A percentile compares a stretch with the other conserved stretches of the same genome.
These are phyloP conservation scores for Trametes pubescens DNA, from an alignment of 1,284 basidiomycete genomes.

Conservation along the genomic window DNA sequence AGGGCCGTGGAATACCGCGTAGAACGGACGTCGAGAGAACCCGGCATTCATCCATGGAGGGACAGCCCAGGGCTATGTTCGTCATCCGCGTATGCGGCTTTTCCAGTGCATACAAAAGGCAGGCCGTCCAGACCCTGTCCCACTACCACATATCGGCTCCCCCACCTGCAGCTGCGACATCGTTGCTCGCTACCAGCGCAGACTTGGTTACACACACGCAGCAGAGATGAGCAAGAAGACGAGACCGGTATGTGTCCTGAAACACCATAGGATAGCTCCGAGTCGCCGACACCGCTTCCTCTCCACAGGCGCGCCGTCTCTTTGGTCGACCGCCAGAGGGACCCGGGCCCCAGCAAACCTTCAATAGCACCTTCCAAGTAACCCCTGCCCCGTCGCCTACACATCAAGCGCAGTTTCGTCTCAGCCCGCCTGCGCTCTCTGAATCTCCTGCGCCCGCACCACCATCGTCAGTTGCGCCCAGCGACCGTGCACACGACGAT, in stretches of 20 bases:
- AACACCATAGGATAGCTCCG: slow-evolving; percentile 7
- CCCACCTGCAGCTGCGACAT: neutral
- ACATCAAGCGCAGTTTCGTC: slow-evolving; percentile 15
- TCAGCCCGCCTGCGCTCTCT: neutral
- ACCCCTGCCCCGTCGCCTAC: slow-evolving; percentile 10
- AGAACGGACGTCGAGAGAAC: slow-evolving; percentile 18
- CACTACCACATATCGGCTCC: neutral
- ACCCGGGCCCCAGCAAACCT: slow-evolving; percentile 30
- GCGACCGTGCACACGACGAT: neutral
- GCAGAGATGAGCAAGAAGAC: slow-evolving; percentile 14
- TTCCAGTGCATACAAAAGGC: slow-evolving; percentile 20
- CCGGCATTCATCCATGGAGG: slow-evolving; percentile 12
- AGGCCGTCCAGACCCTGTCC: neutral
- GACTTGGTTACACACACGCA: neutral
- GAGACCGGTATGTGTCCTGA: slow-evolving; percentile 14
- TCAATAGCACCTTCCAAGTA: slow-evolving; percentile 25
- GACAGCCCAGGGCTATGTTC: slow-evolving; percentile 23
- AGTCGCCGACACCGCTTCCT: slow-evolving; percentile 8
- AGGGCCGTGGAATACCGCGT: slow-evolving; percentile 4
- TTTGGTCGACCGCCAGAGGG: slow-evolving; percentile 30
- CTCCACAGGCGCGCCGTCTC: slow-evolving; percentile 27
- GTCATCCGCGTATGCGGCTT: slow-evolving; percentile 19
- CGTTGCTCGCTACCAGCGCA: too few species aligned
- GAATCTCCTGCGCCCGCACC: neutral
- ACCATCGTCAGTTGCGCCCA: neutral